Percentiles rank a stretch among this genome's conserved stretches.
phyloP scores from a whole-genome alignment of 1,284 basidiomycete genomes.

The Sporisorium sorghi region DNA sequence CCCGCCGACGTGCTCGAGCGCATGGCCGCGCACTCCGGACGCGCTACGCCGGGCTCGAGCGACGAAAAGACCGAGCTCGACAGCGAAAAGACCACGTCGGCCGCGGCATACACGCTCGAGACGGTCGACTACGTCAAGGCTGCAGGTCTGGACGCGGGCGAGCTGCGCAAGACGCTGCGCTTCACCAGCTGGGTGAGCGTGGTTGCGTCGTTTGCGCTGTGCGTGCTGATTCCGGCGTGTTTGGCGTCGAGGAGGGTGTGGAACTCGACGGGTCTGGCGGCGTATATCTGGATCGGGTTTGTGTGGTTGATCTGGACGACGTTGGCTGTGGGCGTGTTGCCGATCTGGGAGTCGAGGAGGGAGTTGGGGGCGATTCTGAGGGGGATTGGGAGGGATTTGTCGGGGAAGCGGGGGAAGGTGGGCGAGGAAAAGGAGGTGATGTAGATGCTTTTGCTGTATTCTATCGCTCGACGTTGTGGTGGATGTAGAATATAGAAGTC shows the following conservation, averaged over 20 bases:
- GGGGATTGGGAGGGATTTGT: conserved; percentile 73
- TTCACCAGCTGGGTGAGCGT: conserved; percentile 51
- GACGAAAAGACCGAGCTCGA: conserved; percentile 29
- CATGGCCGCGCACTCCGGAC: conserved; percentile 23
- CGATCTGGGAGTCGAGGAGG: conserved; percentile 82
- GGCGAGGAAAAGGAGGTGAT: background rate
- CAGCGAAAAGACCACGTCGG: conserved; percentile 28
- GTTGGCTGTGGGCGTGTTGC: conserved; percentile 80
- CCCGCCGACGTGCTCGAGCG: conserved; percentile 48
- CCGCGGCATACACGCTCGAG: conserved; percentile 25
- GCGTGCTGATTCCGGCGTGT: conserved; percentile 62
- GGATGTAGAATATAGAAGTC: background rate
- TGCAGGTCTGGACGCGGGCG: conserved; percentile 55
- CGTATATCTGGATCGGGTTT: conserved; percentile 74
- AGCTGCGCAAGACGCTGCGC: conserved; percentile 38
- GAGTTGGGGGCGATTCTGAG: conserved; percentile 75
- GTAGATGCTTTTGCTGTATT: background rate
- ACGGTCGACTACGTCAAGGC: conserved; percentile 44
- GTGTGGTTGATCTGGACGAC: conserved; percentile 81
- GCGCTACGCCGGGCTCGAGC: conserved; percentile 7
- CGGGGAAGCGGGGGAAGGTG: conserved; percentile 37
- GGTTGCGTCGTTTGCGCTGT: conserved; percentile 45
- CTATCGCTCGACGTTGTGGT: background rate
- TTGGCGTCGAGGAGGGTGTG: conserved; percentile 51
- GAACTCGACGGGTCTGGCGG: conserved; percentile 58